Evolutionary conservation across 1,139 yeast species (phyloP).

Genomic region (Pichia norvegensis): DNA sequence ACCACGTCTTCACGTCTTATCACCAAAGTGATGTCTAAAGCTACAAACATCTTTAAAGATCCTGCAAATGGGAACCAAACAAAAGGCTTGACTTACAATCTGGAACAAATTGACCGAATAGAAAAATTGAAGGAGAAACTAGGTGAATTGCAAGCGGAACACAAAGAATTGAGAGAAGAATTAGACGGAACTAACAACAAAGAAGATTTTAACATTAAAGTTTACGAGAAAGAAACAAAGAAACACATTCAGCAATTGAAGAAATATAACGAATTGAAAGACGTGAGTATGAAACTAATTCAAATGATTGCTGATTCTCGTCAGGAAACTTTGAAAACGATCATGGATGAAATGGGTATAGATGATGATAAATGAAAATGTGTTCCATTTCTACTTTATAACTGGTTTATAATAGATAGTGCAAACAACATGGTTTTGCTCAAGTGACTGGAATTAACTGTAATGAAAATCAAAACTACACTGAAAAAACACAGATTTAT

Average conservation of each 20-base stretch:
- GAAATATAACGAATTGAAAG: conserved; percentile 43
- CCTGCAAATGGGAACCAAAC: neutral
- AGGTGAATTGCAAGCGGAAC: conserved; percentile 1
- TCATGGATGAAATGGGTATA: conserved; percentile 31
- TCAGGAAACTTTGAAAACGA: conserved; percentile 35
- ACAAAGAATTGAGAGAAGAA: conserved; percentile 1
- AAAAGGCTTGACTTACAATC: neutral
- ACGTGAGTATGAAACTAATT: conserved; percentile 42
- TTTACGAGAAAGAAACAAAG: conserved; percentile 23
- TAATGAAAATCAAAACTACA: no score
- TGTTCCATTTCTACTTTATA: no score
- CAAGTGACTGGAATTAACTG: no score
- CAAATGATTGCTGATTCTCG: conserved; percentile 46
- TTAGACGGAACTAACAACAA: neutral
- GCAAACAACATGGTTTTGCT: no score
- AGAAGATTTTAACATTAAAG: neutral
- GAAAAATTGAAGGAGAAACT: conserved; percentile 2
- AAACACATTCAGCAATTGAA: conserved; percentile 27
- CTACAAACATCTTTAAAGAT: neutral
- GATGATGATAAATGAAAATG: conserved; percentile 9
- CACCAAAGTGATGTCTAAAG: no score
- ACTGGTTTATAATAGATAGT: no score
- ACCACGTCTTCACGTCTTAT: no score
- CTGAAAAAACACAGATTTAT: no score
- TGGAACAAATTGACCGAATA: neutral